Evolutionary conservation across 306 rosid species (phyloP).

Genomic region (Castanea crenata): DNA sequence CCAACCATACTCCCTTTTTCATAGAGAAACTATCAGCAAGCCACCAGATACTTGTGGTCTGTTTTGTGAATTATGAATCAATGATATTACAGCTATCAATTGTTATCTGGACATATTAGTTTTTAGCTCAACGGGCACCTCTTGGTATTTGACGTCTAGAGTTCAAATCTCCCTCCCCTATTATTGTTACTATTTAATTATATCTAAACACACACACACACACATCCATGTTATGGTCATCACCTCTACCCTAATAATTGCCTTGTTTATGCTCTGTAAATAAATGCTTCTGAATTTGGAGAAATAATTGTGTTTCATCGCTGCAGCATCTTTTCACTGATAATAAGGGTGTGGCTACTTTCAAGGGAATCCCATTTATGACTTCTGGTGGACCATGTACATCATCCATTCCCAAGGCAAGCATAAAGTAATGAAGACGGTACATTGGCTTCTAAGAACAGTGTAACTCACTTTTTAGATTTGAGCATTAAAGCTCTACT

Average conservation of each 20-base stretch:
- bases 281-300: conserved; percentile 9
- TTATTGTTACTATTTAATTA: no score
- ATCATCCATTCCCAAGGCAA: conserved; percentile 69
- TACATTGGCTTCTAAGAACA: background rate
- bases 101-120: background rate
- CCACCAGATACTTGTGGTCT: background rate
- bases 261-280: background rate
- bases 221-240: background rate
- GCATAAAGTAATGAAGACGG: conserved; percentile 47
- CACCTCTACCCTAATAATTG: background rate
- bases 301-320: conserved; percentile 23
- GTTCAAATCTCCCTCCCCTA: no score
- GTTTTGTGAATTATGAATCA: background rate
- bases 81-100: background rate
- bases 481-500: conserved; percentile 5
- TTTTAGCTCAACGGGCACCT: background rate
- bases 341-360: conserved; percentile 81
- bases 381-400: conserved; percentile 87
- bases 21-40: background rate
- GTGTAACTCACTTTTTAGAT: conserved; percentile 15
- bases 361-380: conserved; percentile 89
- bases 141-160: no score
- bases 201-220: no score
- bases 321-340: conserved; percentile 93
- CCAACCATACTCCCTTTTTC: background rate